Conservation (phyloP, 106 monocot genomes). For the Alisma plantagoaquatica region DNA sequence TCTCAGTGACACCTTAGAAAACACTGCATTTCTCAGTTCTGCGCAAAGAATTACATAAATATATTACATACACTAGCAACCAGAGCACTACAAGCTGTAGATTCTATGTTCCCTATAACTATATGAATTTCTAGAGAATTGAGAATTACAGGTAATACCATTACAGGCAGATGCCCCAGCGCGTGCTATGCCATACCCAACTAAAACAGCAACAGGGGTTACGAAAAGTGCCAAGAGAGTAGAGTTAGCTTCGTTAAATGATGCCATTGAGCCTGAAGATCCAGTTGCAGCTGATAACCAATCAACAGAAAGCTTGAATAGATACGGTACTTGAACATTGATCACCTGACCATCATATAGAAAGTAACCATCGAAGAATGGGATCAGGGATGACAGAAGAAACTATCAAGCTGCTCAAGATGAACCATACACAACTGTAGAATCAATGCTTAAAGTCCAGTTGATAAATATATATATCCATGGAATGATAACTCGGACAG, state of each 20-base stretch:
- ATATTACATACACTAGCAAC: no score
- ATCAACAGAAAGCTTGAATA: conserved; percentile 99
- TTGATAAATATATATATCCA: not conserved
- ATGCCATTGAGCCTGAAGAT: conserved; percentile 39
- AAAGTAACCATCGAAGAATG: not conserved
- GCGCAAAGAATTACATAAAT: conserved; percentile 16
- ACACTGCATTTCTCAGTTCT: conserved; percentile 94
- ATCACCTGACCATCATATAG: conserved; percentile 46
- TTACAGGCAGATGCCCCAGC: conserved; percentile 87
- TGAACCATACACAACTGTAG: not conserved
- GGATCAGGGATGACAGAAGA: not conserved
- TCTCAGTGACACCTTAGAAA: conserved; percentile 93
- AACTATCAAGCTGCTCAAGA: not conserved
- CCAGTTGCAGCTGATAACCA: conserved; percentile 73
- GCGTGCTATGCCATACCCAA: conserved; percentile 96
- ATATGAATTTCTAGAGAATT: no score
- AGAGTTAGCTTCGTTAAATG: conserved; percentile 69
- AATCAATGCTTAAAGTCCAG: not conserved
- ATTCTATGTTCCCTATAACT: no score
- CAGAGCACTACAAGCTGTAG: no score
- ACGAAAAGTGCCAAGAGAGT: conserved; percentile 79
- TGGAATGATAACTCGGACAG: not conserved
- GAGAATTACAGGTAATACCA: no score
- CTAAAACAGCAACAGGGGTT: conserved; percentile 82
- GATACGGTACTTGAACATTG: conserved; percentile 98